Percentiles rank a stretch among this genome's conserved stretches.
phyloP scores from a whole-genome alignment of 805 yeast genomes.

The Yarrowia porcina region DNA sequence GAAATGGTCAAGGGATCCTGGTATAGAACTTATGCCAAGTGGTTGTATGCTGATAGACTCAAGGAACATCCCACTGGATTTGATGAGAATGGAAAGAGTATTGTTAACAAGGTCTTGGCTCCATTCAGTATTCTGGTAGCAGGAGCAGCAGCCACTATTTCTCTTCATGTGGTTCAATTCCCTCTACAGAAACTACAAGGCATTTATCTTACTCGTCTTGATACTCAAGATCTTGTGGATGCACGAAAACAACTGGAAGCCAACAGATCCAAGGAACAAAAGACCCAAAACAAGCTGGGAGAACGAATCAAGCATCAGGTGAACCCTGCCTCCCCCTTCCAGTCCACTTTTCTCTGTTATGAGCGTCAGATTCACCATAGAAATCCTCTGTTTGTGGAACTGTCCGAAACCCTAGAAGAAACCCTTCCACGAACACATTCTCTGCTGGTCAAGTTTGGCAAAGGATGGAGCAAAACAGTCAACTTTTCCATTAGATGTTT shows the following conservation, averaged over 20 bases:
- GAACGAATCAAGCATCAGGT: neutral
- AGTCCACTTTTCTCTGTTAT: neutral
- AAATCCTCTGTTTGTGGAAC: neutral
- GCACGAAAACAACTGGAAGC: constrained; percentile 61
- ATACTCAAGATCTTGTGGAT: constrained; percentile 63
- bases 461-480: constrained; percentile 8
- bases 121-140: constrained; percentile 73
- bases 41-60: neutral
- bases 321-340: neutral
- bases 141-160: constrained; percentile 81
- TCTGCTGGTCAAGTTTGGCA: neutral
- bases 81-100: constrained; percentile 16
- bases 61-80: constrained; percentile 18
- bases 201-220: constrained; percentile 73
- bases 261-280: constrained; percentile 30
- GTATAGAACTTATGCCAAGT: constrained; percentile 34
- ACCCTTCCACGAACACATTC: constrained; percentile 1
- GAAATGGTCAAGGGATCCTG: constrained; percentile 65
- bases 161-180: constrained; percentile 73
- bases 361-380: neutral
- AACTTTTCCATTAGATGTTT: constrained; percentile 13
- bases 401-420: constrained; percentile 16
- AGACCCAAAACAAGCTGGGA: constrained; percentile 32
- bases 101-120: constrained; percentile 40
- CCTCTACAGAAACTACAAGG: constrained; percentile 80